These are phyloP conservation scores for Coniophora puteana DNA, from an alignment of 1,284 basidiomycete species.

Conservation along the genomic window DNA sequence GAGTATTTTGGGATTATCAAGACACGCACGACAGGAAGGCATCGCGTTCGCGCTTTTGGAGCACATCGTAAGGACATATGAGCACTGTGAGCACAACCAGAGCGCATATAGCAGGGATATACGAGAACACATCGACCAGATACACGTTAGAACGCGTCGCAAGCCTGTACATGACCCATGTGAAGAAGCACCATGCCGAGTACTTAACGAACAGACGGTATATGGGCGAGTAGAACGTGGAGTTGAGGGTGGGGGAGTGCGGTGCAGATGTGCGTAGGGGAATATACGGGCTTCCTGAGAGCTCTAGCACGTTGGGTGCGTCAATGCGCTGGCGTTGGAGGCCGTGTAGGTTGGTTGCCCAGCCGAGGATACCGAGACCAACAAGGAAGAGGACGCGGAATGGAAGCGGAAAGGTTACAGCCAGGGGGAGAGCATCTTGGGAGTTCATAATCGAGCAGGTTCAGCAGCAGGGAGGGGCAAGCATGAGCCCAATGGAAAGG, in stretches of 20 bases:
- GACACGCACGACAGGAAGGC: constrained; percentile 68
- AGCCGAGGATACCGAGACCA: constrained; percentile 70
- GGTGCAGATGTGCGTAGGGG: constrained; percentile 20
- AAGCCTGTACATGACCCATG: constrained; percentile 66
- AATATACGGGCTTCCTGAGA: constrained; percentile 32
- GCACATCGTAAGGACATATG: constrained; percentile 62
- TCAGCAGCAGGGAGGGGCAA: no score
- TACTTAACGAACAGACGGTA: constrained; percentile 70
- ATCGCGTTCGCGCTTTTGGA: constrained; percentile 68
- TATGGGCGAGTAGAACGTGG: constrained; percentile 47
- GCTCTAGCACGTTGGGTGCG: constrained; percentile 62
- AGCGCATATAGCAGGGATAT: constrained; percentile 67
- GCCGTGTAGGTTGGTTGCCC: constrained; percentile 87
- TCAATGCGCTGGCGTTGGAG: constrained; percentile 76
- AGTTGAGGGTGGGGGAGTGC: no score
- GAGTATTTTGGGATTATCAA: constrained; percentile 5
- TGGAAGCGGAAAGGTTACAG: constrained; percentile 71
- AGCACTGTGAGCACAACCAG: constrained; percentile 56
- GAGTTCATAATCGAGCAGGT: constrained; percentile 40
- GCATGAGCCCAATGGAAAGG: no score
- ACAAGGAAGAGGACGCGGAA: constrained; percentile 76
- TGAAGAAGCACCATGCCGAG: constrained; percentile 49
- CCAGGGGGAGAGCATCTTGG: constrained; percentile 41
- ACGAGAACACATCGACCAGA: constrained; percentile 71
- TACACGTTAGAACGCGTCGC: constrained; percentile 52